Evolutionary conservation across 1,139 yeast genomes (phyloP).

Genomic region (Hemisphaericaspora xylanilytica): DNA sequence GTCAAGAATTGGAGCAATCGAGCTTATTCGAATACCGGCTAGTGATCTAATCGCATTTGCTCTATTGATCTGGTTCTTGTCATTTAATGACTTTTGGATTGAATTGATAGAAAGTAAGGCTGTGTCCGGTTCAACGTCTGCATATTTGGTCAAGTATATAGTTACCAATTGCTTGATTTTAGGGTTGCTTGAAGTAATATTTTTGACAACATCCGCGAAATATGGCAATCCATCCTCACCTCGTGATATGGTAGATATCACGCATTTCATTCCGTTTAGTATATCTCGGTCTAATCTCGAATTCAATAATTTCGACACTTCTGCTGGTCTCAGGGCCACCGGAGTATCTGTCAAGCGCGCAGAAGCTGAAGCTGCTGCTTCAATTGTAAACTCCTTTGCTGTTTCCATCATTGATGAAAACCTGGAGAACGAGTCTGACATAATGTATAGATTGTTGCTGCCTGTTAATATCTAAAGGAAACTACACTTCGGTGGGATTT

Average conservation of each 20-base stretch:
- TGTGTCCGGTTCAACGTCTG: constrained; percentile 83
- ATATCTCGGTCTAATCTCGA: constrained; percentile 73
- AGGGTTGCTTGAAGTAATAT: constrained; percentile 68
- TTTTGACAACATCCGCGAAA: constrained; percentile 88
- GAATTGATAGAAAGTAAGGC: constrained; percentile 89
- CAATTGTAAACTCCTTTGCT: constrained; percentile 75
- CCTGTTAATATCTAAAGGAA: too few relatives aligned
- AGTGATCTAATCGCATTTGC: constrained; percentile 76
- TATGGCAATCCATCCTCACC: constrained; percentile 62
- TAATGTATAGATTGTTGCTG: too few relatives aligned
- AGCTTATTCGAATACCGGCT: constrained; percentile 75
- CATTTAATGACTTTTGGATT: constrained; percentile 77
- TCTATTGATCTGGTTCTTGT: constrained; percentile 64
- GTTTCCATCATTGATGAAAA: constrained; percentile 61
- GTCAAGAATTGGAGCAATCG: constrained; percentile 75
- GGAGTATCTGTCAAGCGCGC: constrained; percentile 60
- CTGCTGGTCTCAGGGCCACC: constrained; percentile 54
- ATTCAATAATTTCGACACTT: constrained; percentile 63
- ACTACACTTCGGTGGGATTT: too few relatives aligned
- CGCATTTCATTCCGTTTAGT: constrained; percentile 71
- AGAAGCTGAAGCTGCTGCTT: constrained; percentile 79
- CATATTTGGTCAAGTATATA: constrained; percentile 71
- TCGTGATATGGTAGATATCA: constrained; percentile 62
- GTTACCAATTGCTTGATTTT: constrained; percentile 77
- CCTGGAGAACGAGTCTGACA: constrained; percentile 44